Percentiles rank a stretch among this genome's conserved stretches.
Conservation (phyloP, 179 eudicot species). For the Beta lomatogona region DNA sequence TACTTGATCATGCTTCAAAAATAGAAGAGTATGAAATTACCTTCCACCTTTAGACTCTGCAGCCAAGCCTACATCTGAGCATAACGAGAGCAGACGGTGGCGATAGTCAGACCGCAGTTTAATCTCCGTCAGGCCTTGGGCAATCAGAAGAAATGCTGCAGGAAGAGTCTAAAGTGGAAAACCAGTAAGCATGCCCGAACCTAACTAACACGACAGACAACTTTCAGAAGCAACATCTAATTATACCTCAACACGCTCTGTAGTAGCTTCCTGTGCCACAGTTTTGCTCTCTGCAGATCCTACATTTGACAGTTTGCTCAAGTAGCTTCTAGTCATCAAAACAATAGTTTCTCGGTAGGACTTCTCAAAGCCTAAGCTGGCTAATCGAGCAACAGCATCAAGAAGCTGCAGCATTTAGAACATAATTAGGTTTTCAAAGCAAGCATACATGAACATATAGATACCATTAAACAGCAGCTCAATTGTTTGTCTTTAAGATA, state of each 20-base stretch:
- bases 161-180: constrained; percentile 84
- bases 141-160: constrained; percentile 88
- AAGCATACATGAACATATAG: neutral
- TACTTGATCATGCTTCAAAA: neutral
- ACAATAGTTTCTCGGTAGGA: constrained; percentile 97
- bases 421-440: constrained; percentile 9
- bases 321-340: constrained; percentile 85
- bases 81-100: constrained; percentile 83
- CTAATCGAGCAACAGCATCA: constrained; percentile 96
- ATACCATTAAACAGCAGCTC: neutral
- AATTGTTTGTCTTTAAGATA: neutral
- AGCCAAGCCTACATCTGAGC: constrained; percentile 98
- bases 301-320: constrained; percentile 74
- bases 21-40: constrained; percentile 36
- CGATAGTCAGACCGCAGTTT: constrained; percentile 90
- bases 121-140: constrained; percentile 54
- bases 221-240: constrained; percentile 22
- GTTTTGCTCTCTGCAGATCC: constrained; percentile 95
- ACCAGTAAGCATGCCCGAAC: constrained; percentile 47
- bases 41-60: constrained; percentile 98
- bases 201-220: constrained; percentile 15
- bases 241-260: constrained; percentile 95
- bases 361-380: constrained; percentile 97
- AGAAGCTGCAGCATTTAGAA: constrained; percentile 75
- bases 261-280: constrained; percentile 83